Evolutionary conservation across 2,329 filamentous ascomycete genomes (phyloP).

Genomic region (Scedosporium aurantiacum): DNA sequence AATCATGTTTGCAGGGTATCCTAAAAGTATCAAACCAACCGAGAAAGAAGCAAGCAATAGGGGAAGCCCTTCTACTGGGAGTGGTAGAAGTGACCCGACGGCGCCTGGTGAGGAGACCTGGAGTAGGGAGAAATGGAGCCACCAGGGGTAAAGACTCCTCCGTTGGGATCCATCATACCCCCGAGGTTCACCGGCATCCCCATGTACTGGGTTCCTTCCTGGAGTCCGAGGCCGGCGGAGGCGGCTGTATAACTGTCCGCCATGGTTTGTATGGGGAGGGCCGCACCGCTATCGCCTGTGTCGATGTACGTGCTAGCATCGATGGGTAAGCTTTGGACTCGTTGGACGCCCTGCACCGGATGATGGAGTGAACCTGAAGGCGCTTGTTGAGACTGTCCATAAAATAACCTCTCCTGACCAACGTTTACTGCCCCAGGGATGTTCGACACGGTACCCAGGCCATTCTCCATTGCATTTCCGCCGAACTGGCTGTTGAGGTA

Average conservation of each 20-base stretch:
- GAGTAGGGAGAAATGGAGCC: conserved; percentile 32
- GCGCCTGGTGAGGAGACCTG: conserved; percentile 28
- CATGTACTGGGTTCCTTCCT: conserved; percentile 11
- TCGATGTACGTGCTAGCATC: background rate
- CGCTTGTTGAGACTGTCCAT: background rate
- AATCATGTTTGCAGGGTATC: background rate
- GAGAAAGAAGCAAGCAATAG: background rate
- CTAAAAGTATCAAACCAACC: no score
- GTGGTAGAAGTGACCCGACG: conserved; percentile 21
- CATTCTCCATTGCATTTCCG: background rate
- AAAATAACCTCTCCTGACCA: background rate
- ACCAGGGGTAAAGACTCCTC: conserved; percentile 25
- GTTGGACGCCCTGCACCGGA: background rate
- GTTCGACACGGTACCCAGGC: background rate
- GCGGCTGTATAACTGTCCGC: conserved; percentile 26
- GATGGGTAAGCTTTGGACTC: conserved; percentile 3
- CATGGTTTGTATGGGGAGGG: background rate
- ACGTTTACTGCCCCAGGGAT: background rate
- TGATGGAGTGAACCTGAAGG: background rate
- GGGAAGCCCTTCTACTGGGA: conserved; percentile 6
- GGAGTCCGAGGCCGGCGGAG: conserved; percentile 25
- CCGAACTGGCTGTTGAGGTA: background rate
- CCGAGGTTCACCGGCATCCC: conserved; percentile 21
- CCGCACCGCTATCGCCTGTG: background rate
- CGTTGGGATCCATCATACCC: conserved; percentile 16